Percentiles rank a stretch among this genome's conserved stretches.
These are phyloP conservation scores for Herpotrichia juniperi DNA, from an alignment of 2,329 filamentous ascomycete species.

Conservation along the genomic window DNA sequence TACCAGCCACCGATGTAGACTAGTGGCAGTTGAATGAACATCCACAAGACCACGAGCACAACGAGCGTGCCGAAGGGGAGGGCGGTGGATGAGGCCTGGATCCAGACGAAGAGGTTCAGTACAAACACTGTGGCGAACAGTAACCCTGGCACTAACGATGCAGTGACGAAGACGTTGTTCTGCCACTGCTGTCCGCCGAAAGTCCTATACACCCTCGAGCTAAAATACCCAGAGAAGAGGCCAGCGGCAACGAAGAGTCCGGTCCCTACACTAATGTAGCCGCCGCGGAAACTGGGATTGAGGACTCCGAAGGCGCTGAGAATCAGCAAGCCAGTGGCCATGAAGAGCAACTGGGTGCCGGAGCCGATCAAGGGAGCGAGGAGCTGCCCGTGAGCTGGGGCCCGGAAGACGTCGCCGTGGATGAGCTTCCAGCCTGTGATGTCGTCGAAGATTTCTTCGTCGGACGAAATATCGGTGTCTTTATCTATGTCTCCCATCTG, in stretches of 20 bases:
- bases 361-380: constrained; percentile 83
- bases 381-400: constrained; percentile 71
- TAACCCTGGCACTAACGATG: constrained; percentile 78
- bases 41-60: constrained; percentile 76
- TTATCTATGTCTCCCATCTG: constrained; percentile 62
- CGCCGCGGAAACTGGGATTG: constrained; percentile 88
- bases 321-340: constrained; percentile 73
- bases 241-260: constrained; percentile 85
- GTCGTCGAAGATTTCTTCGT: constrained; percentile 78
- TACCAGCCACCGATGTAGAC: constrained; percentile 82
- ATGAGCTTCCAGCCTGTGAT: constrained; percentile 87
- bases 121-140: constrained; percentile 77
- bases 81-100: constrained; percentile 85
- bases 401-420: constrained; percentile 85
- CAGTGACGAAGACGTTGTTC: constrained; percentile 76
- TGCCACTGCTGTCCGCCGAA: constrained; percentile 78
- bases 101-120: constrained; percentile 88
- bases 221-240: constrained; percentile 86
- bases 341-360: constrained; percentile 85
- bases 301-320: constrained; percentile 78
- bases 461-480: constrained; percentile 65
- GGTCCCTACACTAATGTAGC: constrained; percentile 83
- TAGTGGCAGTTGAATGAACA: constrained; percentile 83
- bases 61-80: constrained; percentile 82
- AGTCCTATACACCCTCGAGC: constrained; percentile 80